Conservation (phyloP, 192 early-diverging fungal genomes). For the Backusella tuberculispora region DNA sequence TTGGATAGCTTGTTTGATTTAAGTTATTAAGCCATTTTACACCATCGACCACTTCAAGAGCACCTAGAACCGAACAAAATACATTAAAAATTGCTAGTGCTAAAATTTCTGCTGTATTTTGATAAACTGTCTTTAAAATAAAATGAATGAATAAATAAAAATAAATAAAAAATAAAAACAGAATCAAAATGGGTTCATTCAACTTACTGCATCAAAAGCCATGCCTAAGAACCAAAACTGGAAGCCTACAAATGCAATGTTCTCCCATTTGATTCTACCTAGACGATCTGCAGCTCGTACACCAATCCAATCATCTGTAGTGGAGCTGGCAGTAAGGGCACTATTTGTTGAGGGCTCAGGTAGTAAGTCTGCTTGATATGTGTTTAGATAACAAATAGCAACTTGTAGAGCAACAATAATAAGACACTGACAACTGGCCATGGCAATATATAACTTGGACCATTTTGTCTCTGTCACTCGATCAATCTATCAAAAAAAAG, state of each 20-base stretch:
- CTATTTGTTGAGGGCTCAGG: conserved; percentile 21
- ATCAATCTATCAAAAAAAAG: conserved; percentile 22
- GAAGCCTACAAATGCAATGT: conserved; percentile 45
- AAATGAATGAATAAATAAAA: conserved; percentile 8
- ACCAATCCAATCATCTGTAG: conserved; percentile 14
- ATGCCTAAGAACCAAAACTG: conserved; percentile 46
- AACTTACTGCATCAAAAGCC: conserved; percentile 46
- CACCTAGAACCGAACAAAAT: conserved; percentile 41
- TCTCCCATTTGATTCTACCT: conserved; percentile 46
- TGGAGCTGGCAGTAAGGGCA: conserved; percentile 9
- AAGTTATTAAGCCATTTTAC: conserved; percentile 37
- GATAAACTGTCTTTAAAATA: conserved; percentile 39
- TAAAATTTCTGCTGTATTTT: conserved; percentile 46
- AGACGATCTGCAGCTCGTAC: conserved; percentile 35
- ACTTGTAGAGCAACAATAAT: conserved; percentile 37
- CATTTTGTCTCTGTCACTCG: conserved; percentile 43
- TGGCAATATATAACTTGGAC: conserved; percentile 41
- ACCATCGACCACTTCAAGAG: conserved; percentile 41
- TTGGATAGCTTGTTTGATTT: background rate
- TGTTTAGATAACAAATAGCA: conserved; percentile 37
- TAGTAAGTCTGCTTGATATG: conserved; percentile 25
- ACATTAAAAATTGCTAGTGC: conserved; percentile 42
- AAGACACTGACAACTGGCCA: conserved; percentile 37
- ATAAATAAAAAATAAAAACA: background rate
- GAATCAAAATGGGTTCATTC: background rate